phyloP scores from a whole-genome alignment of 306 rosid species.

The Rosa multiflora region DNA sequence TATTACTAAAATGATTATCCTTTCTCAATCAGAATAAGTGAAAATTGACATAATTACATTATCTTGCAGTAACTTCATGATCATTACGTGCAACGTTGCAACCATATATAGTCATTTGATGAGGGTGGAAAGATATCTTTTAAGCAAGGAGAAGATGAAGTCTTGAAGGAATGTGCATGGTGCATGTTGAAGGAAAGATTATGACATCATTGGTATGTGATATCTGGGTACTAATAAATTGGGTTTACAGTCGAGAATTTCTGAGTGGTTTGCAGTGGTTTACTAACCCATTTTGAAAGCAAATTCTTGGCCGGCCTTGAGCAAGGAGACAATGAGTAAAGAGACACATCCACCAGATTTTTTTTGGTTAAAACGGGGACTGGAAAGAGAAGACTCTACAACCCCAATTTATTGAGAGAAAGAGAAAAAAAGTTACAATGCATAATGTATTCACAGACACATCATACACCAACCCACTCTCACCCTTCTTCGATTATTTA shows the following conservation, averaged over 20 bases:
- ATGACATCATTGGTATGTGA: conserved; percentile 2
- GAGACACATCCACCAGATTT: conserved; percentile 5
- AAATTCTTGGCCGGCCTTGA: not conserved
- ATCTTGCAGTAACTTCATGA: not conserved
- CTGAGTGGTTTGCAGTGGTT: no score
- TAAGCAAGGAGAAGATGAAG: not conserved
- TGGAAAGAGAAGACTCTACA: no score
- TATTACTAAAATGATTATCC: not conserved
- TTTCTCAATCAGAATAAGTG: not conserved
- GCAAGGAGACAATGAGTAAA: not conserved
- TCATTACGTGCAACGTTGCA: not conserved
- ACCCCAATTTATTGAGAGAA: no score
- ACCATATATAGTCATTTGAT: not conserved
- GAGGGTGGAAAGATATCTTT: not conserved
- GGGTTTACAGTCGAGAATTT: not conserved
- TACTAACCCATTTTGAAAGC: not conserved
- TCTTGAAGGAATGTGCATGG: not conserved
- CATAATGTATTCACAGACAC: not conserved
- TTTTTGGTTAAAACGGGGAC: no score
- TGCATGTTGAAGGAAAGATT: not conserved
- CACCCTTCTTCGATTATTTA: no score
- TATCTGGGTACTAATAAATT: not conserved
- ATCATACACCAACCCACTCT: not conserved
- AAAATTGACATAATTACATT: not conserved
- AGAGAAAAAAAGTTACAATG: not conserved